phyloP scores from a whole-genome alignment of 2,329 filamentous ascomycete species.

The Zasmidium angulare region DNA sequence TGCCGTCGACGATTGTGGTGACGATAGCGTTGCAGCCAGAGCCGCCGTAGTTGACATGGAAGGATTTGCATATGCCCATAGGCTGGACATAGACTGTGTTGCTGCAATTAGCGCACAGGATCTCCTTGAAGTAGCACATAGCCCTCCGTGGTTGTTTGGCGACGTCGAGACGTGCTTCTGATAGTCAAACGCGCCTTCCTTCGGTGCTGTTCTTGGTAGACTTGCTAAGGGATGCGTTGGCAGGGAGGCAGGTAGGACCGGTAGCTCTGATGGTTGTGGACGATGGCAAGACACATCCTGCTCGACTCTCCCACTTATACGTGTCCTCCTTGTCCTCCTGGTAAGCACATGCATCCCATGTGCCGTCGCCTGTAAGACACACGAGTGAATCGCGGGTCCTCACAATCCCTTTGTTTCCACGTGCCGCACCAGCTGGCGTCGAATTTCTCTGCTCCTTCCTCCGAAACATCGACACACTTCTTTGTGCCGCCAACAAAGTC shows the following conservation, averaged over 20 bases:
- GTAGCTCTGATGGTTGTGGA: too few species aligned
- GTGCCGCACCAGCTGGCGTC: background rate
- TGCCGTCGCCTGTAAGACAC: background rate
- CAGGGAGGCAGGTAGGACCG: background rate
- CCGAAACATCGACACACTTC: background rate
- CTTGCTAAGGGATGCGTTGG: background rate
- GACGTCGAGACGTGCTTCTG: background rate
- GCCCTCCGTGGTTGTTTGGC: background rate
- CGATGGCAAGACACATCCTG: too few species aligned
- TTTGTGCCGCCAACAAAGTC: background rate
- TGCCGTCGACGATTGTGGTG: background rate
- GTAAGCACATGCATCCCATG: background rate
- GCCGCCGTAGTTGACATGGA: background rate
- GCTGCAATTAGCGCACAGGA: background rate
- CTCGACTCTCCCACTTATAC: background rate
- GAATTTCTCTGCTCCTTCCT: background rate
- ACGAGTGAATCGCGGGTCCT: background rate
- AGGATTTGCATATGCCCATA: background rate
- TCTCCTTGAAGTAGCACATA: background rate
- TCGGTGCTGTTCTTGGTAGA: background rate
- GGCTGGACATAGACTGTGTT: background rate
- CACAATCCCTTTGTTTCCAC: background rate
- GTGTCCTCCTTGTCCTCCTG: background rate
- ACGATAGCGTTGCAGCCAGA: background rate
- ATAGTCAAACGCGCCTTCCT: background rate